phyloP scores from a whole-genome alignment of 2,329 filamentous ascomycete genomes.

The Atkinsonella hypoxylon region DNA sequence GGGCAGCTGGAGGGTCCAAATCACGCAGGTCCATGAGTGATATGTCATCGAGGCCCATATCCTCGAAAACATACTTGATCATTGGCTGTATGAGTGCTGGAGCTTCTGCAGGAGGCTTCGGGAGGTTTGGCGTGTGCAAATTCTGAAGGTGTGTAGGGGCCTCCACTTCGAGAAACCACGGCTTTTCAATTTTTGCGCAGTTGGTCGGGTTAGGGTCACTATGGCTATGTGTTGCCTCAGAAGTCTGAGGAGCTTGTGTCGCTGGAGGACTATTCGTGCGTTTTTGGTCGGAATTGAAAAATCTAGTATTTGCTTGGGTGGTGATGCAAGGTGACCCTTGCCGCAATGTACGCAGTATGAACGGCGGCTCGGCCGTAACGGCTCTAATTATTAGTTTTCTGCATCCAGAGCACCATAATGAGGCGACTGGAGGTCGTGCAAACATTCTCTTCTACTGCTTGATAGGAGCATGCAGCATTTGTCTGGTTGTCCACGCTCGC shows the following conservation, averaged over 20 bases:
- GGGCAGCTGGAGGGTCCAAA: constrained; percentile 73
- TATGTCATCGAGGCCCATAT: constrained; percentile 77
- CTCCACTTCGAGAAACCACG: constrained; percentile 82
- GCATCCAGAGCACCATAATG: constrained; percentile 20
- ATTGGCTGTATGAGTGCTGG: constrained; percentile 62
- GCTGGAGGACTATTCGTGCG: constrained; percentile 9
- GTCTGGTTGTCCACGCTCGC: neutral
- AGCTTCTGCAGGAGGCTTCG: constrained; percentile 49
- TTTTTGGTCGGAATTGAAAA: constrained; percentile 13
- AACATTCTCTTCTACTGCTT: constrained; percentile 17
- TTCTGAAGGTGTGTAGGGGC: constrained; percentile 38
- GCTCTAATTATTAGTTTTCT: constrained; percentile 19
- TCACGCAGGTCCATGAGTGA: constrained; percentile 69
- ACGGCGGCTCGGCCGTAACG: constrained; percentile 13
- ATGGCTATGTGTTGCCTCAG: too few relatives aligned
- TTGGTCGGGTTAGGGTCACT: neutral
- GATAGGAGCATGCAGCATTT: neutral
- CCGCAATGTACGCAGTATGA: constrained; percentile 14
- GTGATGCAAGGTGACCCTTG: constrained; percentile 10
- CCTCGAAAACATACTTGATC: constrained; percentile 66
- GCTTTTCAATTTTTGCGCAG: constrained; percentile 26
- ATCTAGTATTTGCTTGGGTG: constrained; percentile 12
- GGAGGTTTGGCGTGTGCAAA: constrained; percentile 35
- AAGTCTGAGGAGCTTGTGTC: constrained; percentile 3
- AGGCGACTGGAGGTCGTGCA: constrained; percentile 17